Base-by-base conservation (phyloP, 108 stramenopile species). In the Tribonema minus region DNA sequence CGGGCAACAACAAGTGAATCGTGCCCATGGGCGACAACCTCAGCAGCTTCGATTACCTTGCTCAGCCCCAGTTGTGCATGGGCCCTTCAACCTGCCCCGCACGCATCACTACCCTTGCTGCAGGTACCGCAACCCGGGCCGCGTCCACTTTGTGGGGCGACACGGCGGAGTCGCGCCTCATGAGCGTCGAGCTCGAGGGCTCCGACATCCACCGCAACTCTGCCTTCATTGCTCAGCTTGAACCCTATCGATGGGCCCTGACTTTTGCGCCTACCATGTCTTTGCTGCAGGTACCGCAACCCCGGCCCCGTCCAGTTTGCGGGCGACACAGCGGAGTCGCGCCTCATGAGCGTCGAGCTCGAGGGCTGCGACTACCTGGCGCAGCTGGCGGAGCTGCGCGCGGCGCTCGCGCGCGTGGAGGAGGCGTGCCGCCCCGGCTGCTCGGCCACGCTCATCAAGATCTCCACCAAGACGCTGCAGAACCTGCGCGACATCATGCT, bases 301-400 rank as follows among this genome's bases (percentile, higher is more conserved):
- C 81, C 83, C 9, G 83, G 83, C 3, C 83, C 83, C 12, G 65
- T 84, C 3, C 83, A 84, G 41, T 84, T 78, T 35, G 76, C 75
- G n/a, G 83, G 83, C 23, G 38, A 12, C 28, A 84, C 83, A 34
- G 83, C 81, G 23, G 83, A 82, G 58, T 71, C 70, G 58, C 76
- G 76, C 32, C 76, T 80, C 54, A 78, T 71, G 67, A 76, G 81
- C 0, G 63, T 84, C n/a, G 77, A 71, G 69, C 81, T 82, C 3
- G 81, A 84, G 82, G 70, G 38, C 1, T 61, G 68, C 30, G 82
- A 84, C 74, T 84, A 84, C 75, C 76, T 84, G 33, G 78, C 63
- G 29, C 76, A 83, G 68, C 76, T 84, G 31, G 70, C 75, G 76
- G 81, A 68, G 67, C 83, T 83, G n/a, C 82, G 78, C 76, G 66